phyloP scores from a whole-genome alignment of 306 rosid species.

The Dalbergia cultrata region DNA sequence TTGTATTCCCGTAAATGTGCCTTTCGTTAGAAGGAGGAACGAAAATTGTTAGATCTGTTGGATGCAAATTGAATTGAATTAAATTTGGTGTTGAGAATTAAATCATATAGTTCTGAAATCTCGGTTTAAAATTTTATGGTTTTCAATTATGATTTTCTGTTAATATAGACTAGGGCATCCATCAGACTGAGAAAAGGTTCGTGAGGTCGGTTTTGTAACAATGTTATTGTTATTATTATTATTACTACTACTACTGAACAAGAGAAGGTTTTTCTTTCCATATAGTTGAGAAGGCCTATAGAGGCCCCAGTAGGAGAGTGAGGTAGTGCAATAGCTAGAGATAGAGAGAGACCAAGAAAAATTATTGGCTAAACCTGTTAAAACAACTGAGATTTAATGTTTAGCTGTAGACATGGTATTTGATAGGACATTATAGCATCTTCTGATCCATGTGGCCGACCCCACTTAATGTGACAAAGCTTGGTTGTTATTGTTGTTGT shows the following conservation, averaged over 20 bases:
- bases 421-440: too few species aligned
- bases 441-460: too few species aligned
- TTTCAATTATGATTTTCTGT: not conserved
- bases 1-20: not conserved
- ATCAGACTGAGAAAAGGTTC: conserved; percentile 6
- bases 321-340: too few species aligned
- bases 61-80: not conserved
- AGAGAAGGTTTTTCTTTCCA: too few species aligned
- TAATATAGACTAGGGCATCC: conserved; percentile 16
- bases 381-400: too few species aligned
- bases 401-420: too few species aligned
- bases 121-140: not conserved
- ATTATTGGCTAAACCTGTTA: too few species aligned
- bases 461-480: too few species aligned
- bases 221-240: not conserved
- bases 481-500: not conserved
- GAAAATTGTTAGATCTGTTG: conserved; percentile 45
- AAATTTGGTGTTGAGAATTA: conserved; percentile 3
- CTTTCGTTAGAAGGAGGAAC: conserved; percentile 1
- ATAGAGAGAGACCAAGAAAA: too few species aligned
- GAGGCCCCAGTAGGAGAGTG: too few species aligned
- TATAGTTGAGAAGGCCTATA: too few species aligned
- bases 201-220: not conserved
- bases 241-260: too few species aligned
- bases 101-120: conserved; percentile 9